Evolutionary conservation across 2,329 filamentous ascomycete species (phyloP).

Genomic region (Colletotrichum eleusines): DNA sequence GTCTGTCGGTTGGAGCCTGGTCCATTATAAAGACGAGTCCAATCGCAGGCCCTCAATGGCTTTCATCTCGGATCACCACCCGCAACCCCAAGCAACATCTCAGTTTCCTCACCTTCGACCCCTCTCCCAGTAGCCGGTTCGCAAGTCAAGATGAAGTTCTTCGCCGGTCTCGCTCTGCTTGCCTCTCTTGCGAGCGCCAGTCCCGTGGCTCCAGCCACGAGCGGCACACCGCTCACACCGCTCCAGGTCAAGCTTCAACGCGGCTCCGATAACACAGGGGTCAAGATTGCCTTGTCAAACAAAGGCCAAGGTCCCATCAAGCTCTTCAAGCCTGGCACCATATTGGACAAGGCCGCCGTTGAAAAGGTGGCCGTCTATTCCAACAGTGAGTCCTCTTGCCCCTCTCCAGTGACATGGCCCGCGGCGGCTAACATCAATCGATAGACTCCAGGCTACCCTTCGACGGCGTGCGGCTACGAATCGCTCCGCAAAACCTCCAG

Average conservation of each 20-base stretch:
- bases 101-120: constrained; percentile 7
- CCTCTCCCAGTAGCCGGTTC: background rate
- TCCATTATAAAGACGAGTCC: constrained; percentile 27
- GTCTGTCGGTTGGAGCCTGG: background rate
- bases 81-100: constrained; percentile 10
- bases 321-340: constrained; percentile 61
- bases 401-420: background rate
- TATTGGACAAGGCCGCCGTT: constrained; percentile 60
- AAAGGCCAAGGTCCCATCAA: constrained; percentile 57
- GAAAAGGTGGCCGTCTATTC: constrained; percentile 62
- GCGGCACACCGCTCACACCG: no score
- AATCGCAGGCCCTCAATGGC: background rate
- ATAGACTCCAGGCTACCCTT: constrained; percentile 48
- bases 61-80: constrained; percentile 6
- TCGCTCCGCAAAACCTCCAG: constrained; percentile 55
- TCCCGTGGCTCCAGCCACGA: no score
- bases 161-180: constrained; percentile 50
- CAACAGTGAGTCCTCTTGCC: constrained; percentile 50
- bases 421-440: background rate
- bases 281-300: constrained; percentile 62
- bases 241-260: constrained; percentile 54
- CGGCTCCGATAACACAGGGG: constrained; percentile 58
- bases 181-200: constrained; percentile 52
- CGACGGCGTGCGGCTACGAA: constrained; percentile 62
- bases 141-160: constrained; percentile 53